phyloP scores from a whole-genome alignment of 768 basidiomycete genomes.

The Ephemerocybe angulata region DNA sequence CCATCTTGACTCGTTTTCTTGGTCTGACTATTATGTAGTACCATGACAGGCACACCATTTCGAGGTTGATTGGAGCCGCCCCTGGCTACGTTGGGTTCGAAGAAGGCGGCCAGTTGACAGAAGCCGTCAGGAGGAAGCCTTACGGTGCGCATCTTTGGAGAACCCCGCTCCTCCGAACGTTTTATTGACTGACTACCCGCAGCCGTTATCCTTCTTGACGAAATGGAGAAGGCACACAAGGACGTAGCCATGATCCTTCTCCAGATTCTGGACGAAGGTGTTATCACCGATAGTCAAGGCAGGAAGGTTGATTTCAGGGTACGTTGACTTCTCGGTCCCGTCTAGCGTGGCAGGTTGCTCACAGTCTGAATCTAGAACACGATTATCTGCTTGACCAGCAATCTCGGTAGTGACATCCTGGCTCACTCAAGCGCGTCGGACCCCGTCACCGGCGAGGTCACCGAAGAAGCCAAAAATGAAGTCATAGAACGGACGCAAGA shows the following conservation, averaged over 20 bases:
- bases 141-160: slow-evolving; percentile 51
- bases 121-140: slow-evolving; percentile 87
- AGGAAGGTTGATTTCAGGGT: slow-evolving; percentile 90
- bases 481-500: slow-evolving; percentile 74
- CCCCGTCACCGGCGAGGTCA: slow-evolving; percentile 57
- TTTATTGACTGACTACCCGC: slow-evolving; percentile 1
- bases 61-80: slow-evolving; percentile 86
- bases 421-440: slow-evolving; percentile 63
- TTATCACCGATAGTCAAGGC: slow-evolving; percentile 86
- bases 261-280: slow-evolving; percentile 89
- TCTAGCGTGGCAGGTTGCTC: not conserved
- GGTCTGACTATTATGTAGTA: too few species aligned
- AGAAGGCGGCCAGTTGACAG: slow-evolving; percentile 86
- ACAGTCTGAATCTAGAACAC: slow-evolving; percentile 55
- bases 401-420: slow-evolving; percentile 80
- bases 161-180: not conserved
- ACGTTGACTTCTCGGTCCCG: not conserved
- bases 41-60: slow-evolving; percentile 88
- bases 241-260: slow-evolving; percentile 89
- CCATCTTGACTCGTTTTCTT: too few species aligned
- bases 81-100: slow-evolving; percentile 95
- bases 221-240: slow-evolving; percentile 94
- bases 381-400: slow-evolving; percentile 87
- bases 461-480: slow-evolving; percentile 53
- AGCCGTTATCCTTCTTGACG: slow-evolving; percentile 80